Evolutionary conservation across 768 basidiomycete species (phyloP), one percentile per base, ranked within the genome.

Genomic region (Leccinum imitatum): DNA sequence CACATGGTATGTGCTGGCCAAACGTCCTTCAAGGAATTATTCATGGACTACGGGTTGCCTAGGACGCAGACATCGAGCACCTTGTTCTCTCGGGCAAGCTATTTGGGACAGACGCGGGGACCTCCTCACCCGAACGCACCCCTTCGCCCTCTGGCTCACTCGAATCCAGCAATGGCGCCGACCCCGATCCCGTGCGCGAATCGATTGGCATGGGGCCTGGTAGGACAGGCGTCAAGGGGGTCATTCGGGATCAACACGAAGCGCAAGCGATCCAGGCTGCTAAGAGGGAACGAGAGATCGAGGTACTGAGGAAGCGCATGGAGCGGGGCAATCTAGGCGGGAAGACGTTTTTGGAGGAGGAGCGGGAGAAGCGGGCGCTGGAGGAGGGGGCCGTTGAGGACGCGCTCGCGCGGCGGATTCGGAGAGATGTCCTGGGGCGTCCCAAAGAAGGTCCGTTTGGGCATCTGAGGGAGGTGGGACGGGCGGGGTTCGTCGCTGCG

Each of bases 171-270:
- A 57, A 59, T 6, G 71, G 73, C 10, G 66, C 70, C 4, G 82
- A 46, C 19, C 19, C 73, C 4, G 54, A 46, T 4, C 19, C 58
- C 27, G 54, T 64, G 11, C 62, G 77, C 52, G 84, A 87, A 57
- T 86, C 87, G 13, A 91, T 93, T 53, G 90, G 92, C 9, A 89
- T 93, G 88, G 90, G 87, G 4, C 89, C 89, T 10, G 91, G 91
- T 4, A 80, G 92, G 27, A 94, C 92, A 6, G 92, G 92, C 21
- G 92, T 93, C 51, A 94, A 94, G 65, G 91, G 92, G 25, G 92
- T 94, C 59, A 90, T 94, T 58, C 83, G 91, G 27, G 92, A 94
- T 73, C 81, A 84, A 31, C 79, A 86, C 59, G 92, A 94, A 67
- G 90, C 90, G 3, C 80, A 77, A 23, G 73, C 77, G 53, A 69